Conservation (phyloP, 352 stramenopile species). For the Phytophthora pisi region DNA sequence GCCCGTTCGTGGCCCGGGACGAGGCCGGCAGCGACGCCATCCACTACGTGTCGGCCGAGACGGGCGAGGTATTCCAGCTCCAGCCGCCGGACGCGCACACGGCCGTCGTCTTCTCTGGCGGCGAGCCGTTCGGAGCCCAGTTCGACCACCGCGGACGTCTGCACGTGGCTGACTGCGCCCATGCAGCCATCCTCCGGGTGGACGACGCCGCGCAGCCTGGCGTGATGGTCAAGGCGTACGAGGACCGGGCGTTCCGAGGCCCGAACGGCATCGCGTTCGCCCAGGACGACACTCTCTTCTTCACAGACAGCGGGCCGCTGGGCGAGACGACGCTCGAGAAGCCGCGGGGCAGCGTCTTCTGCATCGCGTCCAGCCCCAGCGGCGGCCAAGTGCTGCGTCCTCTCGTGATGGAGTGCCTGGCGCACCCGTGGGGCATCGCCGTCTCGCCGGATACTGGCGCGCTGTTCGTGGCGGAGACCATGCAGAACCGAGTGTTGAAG, state of each 20-base stretch:
- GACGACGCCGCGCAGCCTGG: slow-evolving; percentile 63
- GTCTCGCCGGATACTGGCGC: slow-evolving; percentile 46
- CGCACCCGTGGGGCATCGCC: slow-evolving; percentile 77
- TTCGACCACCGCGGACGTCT: slow-evolving; percentile 68
- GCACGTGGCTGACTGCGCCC: slow-evolving; percentile 74
- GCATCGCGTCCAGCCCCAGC: slow-evolving; percentile 64
- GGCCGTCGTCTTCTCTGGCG: slow-evolving; percentile 65
- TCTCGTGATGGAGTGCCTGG: slow-evolving; percentile 74
- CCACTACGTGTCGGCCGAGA: slow-evolving; percentile 78
- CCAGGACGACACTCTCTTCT: slow-evolving; percentile 71
- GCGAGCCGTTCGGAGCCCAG: slow-evolving; percentile 67
- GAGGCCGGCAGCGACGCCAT: slow-evolving; percentile 29
- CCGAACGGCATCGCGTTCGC: slow-evolving; percentile 74
- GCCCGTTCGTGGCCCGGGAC: slow-evolving; percentile 51
- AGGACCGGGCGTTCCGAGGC: slow-evolving; percentile 76
- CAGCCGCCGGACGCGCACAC: slow-evolving; percentile 53
- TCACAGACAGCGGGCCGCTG: slow-evolving; percentile 85
- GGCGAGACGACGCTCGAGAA: slow-evolving; percentile 88
- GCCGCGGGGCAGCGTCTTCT: slow-evolving; percentile 78
- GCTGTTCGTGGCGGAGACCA: slow-evolving; percentile 78
- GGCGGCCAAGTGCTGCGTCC: slow-evolving; percentile 79
- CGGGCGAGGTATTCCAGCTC: slow-evolving; percentile 69
- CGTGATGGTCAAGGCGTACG: slow-evolving; percentile 85
- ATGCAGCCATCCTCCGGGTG: slow-evolving; percentile 73
- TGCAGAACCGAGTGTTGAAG: slow-evolving; percentile 80